These are phyloP conservation scores for Magnolia sinica DNA, from an alignment of 164 flowering plant genomes.

Conservation along the genomic window DNA sequence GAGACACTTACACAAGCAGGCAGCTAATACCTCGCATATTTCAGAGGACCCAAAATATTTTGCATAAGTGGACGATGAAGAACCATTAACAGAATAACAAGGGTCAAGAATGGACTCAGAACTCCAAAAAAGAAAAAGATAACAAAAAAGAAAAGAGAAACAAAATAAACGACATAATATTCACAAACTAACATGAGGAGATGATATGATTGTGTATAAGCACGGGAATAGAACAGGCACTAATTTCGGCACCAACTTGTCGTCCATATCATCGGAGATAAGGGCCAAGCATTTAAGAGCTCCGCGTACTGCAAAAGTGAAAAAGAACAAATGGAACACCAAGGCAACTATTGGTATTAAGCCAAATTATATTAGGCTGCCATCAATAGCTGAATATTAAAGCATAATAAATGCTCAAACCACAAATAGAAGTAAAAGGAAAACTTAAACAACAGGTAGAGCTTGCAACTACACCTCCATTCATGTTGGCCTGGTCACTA, in stretches of 20 bases:
- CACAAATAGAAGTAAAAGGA: too few relatives aligned
- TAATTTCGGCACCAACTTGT: slow-evolving; percentile 62
- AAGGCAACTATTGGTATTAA: too few relatives aligned
- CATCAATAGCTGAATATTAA: too few relatives aligned
- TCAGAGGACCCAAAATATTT: neutral
- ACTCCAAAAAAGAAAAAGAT: neutral
- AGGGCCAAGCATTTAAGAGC: slow-evolving; percentile 84
- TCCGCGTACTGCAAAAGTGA: slow-evolving; percentile 61
- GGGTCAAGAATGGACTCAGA: too few relatives aligned
- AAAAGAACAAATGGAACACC: too few relatives aligned
- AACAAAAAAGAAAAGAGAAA: neutral
- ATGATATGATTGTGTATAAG: slow-evolving; percentile 68
- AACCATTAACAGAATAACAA: too few relatives aligned
- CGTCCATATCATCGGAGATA: slow-evolving; percentile 84
- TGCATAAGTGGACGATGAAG: neutral
- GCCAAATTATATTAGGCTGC: too few relatives aligned
- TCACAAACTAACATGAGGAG: slow-evolving; percentile 59
- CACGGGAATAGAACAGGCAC: slow-evolving; percentile 81
- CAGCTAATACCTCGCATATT: neutral
- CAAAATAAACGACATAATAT: neutral
- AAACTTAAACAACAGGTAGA: too few relatives aligned
- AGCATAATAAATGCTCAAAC: too few relatives aligned
- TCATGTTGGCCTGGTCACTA: slow-evolving; percentile 55
- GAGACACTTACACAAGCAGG: neutral
- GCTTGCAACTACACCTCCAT: slow-evolving; percentile 53